Evolutionary conservation across 768 basidiomycete species (phyloP), one percentile per base, ranked within the genome.

Genomic region (Kwoniella dendrophila): DNA sequence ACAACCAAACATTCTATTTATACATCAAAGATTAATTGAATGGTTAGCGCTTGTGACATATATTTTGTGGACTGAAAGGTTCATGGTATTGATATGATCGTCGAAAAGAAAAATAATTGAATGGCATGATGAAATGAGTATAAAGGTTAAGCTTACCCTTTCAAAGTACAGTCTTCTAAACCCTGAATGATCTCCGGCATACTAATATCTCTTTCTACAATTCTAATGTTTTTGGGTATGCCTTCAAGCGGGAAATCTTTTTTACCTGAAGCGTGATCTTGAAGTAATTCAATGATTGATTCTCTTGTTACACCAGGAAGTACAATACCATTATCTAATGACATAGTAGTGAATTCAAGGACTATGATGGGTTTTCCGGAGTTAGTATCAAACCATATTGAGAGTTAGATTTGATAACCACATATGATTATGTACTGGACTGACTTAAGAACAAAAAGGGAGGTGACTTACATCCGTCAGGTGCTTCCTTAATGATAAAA

Each of bases 291-390:
- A 59, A 75, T 73, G 62, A 73, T 66, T 10, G 70, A 71, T n/a
- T 66, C 66, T 32, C 74, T 57, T 4, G 74, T 75, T 34, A 75
- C 55, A 68, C 74, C 74, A 20, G 74, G 74, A 1, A 75, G 61
- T 51, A 75, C 74, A 53, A 75, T 73, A 8, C 74, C 74, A 61
- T 73, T 73, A 20, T 64, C 61, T 7, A 75, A 62, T 0, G 66
- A 63, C 74, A 75, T 75, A 54, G 74, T 75, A 51, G 71, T 62
- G 63, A 75, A 73, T 38, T 75, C 74, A 40, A 71, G 63, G 57
- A 60, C 73, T 75, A 36, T 20, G 18, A 10, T 36, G 10, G 38
- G 7, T 8, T 7, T 36, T 0, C 3, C n/a, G 40, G 14, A 44
- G 36, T 6, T 8, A 29, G 22, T 27, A 7, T 11, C 44, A 45